Evolutionary conservation across 1,284 basidiomycete species (phyloP).

Genomic region (Wolfiporia cocos): DNA sequence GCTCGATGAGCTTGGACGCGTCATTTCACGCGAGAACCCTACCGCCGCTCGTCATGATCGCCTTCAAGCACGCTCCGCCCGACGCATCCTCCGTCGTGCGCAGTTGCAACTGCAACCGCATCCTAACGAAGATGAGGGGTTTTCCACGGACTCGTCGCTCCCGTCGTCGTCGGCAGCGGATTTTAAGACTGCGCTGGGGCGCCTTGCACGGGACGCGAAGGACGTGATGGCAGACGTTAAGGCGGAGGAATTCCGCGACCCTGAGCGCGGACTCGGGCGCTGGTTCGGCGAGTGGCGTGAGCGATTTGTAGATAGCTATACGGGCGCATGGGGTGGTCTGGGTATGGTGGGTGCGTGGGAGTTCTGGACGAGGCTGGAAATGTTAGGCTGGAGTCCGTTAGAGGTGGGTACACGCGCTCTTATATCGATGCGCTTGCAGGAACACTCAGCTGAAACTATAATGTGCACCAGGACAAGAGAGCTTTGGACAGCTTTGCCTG

Average conservation of each 20-base stretch:
- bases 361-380: conserved; percentile 88
- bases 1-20: conserved; percentile 61
- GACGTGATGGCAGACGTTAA: conserved; percentile 79
- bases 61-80: conserved; percentile 44
- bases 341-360: conserved; percentile 92
- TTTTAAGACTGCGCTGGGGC: conserved; percentile 58
- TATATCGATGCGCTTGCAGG: too few relatives aligned
- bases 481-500: conserved; percentile 79
- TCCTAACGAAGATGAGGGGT: conserved; percentile 83
- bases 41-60: conserved; percentile 43
- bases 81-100: conserved; percentile 37
- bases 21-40: conserved; percentile 41
- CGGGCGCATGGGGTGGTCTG: conserved; percentile 85
- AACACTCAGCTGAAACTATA: too few relatives aligned
- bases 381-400: conserved; percentile 84
- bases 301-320: conserved; percentile 76
- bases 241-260: conserved; percentile 82
- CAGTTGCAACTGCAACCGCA: too few relatives aligned
- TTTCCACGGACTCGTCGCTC: conserved; percentile 80
- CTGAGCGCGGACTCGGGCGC: conserved; percentile 61
- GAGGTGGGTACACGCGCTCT: conserved; percentile 51
- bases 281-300: conserved; percentile 81
- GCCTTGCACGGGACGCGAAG: conserved; percentile 45
- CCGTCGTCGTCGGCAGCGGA: conserved; percentile 61
- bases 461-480: conserved; percentile 46